Evolutionary conservation across 306 rosid species (phyloP).

Genomic region (Vigna reflexopilosa): DNA sequence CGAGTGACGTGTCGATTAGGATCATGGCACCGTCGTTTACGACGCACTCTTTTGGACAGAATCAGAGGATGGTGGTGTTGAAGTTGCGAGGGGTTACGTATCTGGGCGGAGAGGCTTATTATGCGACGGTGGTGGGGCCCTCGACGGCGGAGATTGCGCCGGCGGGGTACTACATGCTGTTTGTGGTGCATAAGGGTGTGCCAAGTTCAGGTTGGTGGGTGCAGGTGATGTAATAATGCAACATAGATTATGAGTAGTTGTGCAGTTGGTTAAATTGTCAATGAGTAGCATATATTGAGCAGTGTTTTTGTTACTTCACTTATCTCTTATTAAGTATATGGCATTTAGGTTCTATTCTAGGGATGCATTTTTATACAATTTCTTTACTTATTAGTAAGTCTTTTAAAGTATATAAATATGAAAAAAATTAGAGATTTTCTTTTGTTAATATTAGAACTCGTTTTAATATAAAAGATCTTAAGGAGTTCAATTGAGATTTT

Average conservation of each 20-base stretch:
- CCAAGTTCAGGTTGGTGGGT: conserved; percentile 78
- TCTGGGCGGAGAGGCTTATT: conserved; percentile 37
- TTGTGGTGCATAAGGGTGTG: conserved; percentile 63
- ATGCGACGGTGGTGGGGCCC: conserved; percentile 60
- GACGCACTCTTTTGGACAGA: conserved; percentile 74
- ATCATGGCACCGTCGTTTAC: conserved; percentile 72
- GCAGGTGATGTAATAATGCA: conserved; percentile 48
- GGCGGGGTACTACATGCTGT: conserved; percentile 67
- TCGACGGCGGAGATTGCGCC: conserved; percentile 67
- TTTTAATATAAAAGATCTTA: no score
- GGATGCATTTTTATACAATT: no score
- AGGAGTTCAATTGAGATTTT: no score
- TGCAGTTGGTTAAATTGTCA: neutral
- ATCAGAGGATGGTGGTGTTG: conserved; percentile 79
- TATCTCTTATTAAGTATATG: no score
- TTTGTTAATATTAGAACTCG: no score
- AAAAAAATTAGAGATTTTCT: no score
- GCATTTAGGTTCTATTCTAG: no score
- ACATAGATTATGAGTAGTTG: neutral
- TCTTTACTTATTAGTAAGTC: no score
- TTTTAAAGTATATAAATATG: no score
- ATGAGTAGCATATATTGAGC: neutral
- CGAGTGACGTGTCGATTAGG: conserved; percentile 57
- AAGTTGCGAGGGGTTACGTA: conserved; percentile 41
- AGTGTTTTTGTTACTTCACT: neutral